These are phyloP conservation scores for Emiliania huxleyi DNA, from an alignment of 78 protist genomes.

Conservation along the genomic window DNA sequence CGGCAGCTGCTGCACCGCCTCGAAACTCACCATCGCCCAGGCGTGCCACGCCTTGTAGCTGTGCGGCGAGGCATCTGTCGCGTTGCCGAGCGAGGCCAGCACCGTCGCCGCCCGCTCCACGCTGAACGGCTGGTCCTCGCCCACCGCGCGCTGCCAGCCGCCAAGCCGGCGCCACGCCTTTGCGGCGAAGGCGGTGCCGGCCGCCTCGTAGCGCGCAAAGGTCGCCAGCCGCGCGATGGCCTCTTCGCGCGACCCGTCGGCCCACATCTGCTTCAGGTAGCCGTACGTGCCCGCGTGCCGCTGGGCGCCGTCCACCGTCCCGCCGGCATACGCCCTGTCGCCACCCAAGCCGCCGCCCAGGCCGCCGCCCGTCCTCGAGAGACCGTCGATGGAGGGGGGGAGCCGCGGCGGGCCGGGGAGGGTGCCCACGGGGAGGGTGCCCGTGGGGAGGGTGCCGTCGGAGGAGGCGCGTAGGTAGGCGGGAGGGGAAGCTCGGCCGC, in stretches of 20 bases:
- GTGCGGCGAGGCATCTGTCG: slow-evolving; percentile 63
- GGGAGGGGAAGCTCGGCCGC: no score
- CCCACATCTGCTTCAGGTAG: slow-evolving; percentile 72
- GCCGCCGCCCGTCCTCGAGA: no score
- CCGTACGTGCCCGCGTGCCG: neutral
- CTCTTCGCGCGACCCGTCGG: slow-evolving; percentile 57
- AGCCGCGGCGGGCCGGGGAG: no score
- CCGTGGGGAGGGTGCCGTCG: no score
- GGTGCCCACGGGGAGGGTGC: no score
- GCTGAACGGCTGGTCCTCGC: neutral
- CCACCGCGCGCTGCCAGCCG: neutral
- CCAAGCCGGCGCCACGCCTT: neutral
- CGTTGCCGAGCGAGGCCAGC: slow-evolving; percentile 43
- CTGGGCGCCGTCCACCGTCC: no score
- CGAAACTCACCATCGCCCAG: slow-evolving; percentile 86
- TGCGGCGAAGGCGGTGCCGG: neutral
- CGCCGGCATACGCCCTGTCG: no score
- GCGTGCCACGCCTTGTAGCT: slow-evolving; percentile 96
- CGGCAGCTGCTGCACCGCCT: neutral
- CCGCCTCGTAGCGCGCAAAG: neutral
- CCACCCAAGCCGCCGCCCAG: no score
- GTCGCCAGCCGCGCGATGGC: neutral
- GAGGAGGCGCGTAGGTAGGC: no score
- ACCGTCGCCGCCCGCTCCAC: slow-evolving; percentile 27
- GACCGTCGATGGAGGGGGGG: no score